Base-by-base conservation (phyloP, 345 rosid genomes). In the Carallia brachiata region DNA sequence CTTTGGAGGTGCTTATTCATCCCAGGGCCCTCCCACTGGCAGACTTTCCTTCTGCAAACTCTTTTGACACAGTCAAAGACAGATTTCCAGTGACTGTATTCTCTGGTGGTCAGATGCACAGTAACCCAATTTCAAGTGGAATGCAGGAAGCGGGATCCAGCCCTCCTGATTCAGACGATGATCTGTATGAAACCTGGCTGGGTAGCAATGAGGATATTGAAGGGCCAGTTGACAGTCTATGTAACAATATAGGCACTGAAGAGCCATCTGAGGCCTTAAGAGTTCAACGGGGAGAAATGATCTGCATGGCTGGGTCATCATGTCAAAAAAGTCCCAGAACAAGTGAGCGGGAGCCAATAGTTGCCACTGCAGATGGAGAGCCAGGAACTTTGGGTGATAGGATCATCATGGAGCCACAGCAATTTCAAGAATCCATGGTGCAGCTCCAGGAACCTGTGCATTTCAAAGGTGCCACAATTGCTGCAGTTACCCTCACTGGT, bases 1-100 rank as follows among this genome's bases (percentile, higher is more conserved):
- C 89, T 52, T 79, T 92, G 81, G 99, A 89, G 82, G 90, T 86
- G 63, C 85, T 92, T 71, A 84, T 92, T 62, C 97, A 92, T 80
- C 98, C 97, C 1, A 83, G 97, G 78, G 87, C 80, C 40, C 88
- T 86, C 70, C 90, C 94, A 12, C 66, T 85, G 56, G 80, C 74
- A 19, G 83, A 82, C 77, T 79, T 76, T 36, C 77, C 80, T 5
- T 48, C 90, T 10, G 48, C 65, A 32, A 68, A 60, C 62, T 68
- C 81, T 52, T 48, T 40, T 27, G 73, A 70, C 62, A 75, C 71
- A 52, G 69, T 69, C 71, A 61, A 77, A 69, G 28, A 30, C 44
- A 63, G 61, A 63, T 71, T 68, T 54, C 64, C 62, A 0, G 80
- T 71, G 69, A 80, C 52, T 67, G 47, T 50, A 36, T 75, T 66